These are phyloP conservation scores for Bipolaris victoriae DNA, from an alignment of 2,329 filamentous ascomycete genomes.

Conservation along the genomic window DNA sequence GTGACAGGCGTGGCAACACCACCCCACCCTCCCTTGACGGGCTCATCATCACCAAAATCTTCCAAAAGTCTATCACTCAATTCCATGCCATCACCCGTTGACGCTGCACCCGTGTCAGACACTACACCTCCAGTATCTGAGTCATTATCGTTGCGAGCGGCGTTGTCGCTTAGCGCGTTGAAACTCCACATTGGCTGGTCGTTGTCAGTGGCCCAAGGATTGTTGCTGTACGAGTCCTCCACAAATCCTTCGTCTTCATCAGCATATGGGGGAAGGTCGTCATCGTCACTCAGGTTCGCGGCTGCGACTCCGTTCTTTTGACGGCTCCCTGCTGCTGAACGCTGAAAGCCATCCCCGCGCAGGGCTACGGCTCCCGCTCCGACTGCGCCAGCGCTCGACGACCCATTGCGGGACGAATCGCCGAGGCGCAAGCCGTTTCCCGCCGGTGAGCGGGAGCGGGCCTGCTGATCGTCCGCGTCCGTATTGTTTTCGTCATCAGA, in stretches of 20 bases:
- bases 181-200: slow-evolving; percentile 35
- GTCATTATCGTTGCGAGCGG: slow-evolving; percentile 23
- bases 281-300: slow-evolving; percentile 40
- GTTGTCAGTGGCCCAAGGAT: slow-evolving; percentile 12
- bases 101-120: slow-evolving; percentile 12
- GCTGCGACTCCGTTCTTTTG: slow-evolving; percentile 44
- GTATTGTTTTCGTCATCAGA: slow-evolving; percentile 42
- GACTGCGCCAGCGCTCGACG: slow-evolving; percentile 86
- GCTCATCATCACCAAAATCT: slow-evolving; percentile 13
- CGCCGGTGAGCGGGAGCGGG: slow-evolving; percentile 58
- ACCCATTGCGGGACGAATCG: slow-evolving; percentile 87
- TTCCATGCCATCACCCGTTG: slow-evolving; percentile 6
- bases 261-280: slow-evolving; percentile 27
- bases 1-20: slow-evolving; percentile 10
- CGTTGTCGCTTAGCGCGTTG: slow-evolving; percentile 8
- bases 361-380: slow-evolving; percentile 64
- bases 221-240: slow-evolving; percentile 6
- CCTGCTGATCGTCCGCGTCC: slow-evolving; percentile 48
- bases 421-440: slow-evolving; percentile 89
- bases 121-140: slow-evolving; percentile 12
- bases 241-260: slow-evolving; percentile 29
- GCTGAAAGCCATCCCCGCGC: slow-evolving; percentile 45
- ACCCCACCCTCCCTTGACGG: slow-evolving; percentile 5
- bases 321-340: slow-evolving; percentile 42
- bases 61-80: slow-evolving; percentile 9